A percentile compares a stretch with the other conserved stretches of the same genome.
Evolutionary conservation across 176 grass and related monocot genomes (phyloP).

Genomic region (Aechmea fasciata): DNA sequence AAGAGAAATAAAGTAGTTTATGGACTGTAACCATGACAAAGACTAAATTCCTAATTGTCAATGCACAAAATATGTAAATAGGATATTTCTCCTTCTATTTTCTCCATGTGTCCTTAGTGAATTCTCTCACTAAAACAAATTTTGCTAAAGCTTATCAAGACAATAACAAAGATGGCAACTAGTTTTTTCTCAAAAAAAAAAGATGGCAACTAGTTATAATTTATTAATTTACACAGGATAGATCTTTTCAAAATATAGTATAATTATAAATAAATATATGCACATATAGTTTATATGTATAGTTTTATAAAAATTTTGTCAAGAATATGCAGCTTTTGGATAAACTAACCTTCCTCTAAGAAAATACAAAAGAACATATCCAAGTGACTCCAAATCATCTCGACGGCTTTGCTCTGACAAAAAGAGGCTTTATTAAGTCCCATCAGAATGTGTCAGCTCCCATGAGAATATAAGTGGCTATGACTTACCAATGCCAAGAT

Average conservation of each 20-base stretch:
- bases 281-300: not conserved
- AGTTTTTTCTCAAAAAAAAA: too few species aligned
- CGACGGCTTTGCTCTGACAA: slow-evolving; percentile 87
- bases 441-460: not conserved
- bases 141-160: too few species aligned
- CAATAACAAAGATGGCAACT: too few species aligned
- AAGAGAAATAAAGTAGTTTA: not conserved
- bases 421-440: slow-evolving; percentile 18
- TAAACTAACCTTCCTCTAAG: slow-evolving; percentile 67
- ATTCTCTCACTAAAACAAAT: too few species aligned
- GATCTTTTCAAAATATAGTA: too few species aligned
- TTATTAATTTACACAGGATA: too few species aligned
- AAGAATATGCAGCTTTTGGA: not conserved
- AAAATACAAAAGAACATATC: slow-evolving; percentile 96
- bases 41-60: too few species aligned
- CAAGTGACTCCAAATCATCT: slow-evolving; percentile 98
- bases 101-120: too few species aligned
- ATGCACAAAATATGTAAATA: too few species aligned
- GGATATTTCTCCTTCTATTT: too few species aligned
- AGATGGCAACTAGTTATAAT: too few species aligned
- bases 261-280: too few species aligned
- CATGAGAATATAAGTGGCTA: not conserved
- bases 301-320: not conserved
- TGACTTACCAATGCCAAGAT: slow-evolving; percentile 79
- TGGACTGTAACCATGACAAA: not conserved